These are phyloP conservation scores for Candida fluviatilis DNA, from an alignment of 805 yeast genomes.

Conservation along the genomic window DNA sequence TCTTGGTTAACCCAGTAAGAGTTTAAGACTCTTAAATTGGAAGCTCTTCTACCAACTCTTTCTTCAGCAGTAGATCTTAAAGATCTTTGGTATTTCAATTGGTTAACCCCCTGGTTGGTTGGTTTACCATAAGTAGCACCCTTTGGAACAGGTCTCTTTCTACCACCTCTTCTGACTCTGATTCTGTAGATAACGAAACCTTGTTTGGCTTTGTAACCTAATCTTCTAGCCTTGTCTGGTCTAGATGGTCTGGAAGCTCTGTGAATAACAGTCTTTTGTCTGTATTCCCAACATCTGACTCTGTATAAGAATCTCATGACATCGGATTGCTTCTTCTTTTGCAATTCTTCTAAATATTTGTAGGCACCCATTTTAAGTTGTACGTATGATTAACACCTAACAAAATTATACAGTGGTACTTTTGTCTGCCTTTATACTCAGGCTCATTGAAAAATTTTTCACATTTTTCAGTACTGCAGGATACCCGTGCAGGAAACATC, in stretches of 20 bases:
- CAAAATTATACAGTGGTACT: background rate
- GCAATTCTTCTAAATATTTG: slow-evolving; percentile 98
- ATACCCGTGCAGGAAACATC: background rate
- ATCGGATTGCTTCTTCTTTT: slow-evolving; percentile 99
- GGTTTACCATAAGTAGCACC: slow-evolving; percentile 99
- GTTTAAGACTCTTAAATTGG: slow-evolving; percentile 99
- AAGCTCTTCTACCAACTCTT: slow-evolving; percentile 98
- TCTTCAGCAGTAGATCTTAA: slow-evolving; percentile 98
- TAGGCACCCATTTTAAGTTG: slow-evolving; percentile 89
- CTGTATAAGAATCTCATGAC: slow-evolving; percentile 97
- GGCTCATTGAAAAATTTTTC: slow-evolving; percentile 1
- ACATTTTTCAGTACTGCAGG: slow-evolving; percentile 3
- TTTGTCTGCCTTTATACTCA: background rate
- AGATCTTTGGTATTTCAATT: slow-evolving; percentile 98
- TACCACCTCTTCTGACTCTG: slow-evolving; percentile 99
- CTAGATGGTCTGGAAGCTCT: slow-evolving; percentile 98
- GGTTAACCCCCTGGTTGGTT: slow-evolving; percentile 99
- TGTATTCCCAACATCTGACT: slow-evolving; percentile 99
- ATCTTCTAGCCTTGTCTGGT: slow-evolving; percentile 99
- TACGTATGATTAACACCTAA: slow-evolving; percentile 1
- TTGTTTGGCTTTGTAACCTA: slow-evolving; percentile 99
- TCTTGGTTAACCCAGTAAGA: slow-evolving; percentile 99
- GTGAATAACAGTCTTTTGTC: slow-evolving; percentile 98
- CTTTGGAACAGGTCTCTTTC: slow-evolving; percentile 99
- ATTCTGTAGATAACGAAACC: slow-evolving; percentile 98